Percentiles rank a stretch among this genome's conserved stretches.
These are phyloP conservation scores for Cladophialophora psammophila DNA, from an alignment of 2,329 filamentous ascomycete species.

Conservation along the genomic window DNA sequence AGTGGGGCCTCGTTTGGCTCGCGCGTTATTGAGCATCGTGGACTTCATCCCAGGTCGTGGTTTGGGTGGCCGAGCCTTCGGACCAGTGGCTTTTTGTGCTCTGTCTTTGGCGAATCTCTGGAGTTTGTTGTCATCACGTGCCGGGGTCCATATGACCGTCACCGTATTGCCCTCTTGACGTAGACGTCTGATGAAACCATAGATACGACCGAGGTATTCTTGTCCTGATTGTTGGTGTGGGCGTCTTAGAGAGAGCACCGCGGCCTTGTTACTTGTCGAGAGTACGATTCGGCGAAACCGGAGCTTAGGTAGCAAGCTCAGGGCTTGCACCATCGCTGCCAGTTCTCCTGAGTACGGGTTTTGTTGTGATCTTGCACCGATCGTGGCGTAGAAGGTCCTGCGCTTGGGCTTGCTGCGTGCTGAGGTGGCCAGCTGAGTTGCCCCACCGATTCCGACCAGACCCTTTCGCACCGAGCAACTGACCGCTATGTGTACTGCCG, in stretches of 20 bases:
- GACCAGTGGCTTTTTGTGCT: conserved; percentile 38
- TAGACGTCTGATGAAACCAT: conserved; percentile 40
- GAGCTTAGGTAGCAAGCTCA: conserved; percentile 35
- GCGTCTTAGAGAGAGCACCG: conserved; percentile 38
- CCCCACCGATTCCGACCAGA: too few species aligned
- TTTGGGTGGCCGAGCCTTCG: conserved; percentile 34
- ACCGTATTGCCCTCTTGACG: conserved; percentile 38
- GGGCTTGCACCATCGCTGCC: conserved; percentile 39
- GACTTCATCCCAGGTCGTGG: conserved; percentile 39
- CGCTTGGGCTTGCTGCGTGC: too few species aligned
- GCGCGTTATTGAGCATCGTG: conserved; percentile 42
- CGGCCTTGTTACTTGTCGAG: conserved; percentile 41
- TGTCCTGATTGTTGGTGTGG: conserved; percentile 40
- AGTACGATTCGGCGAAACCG: conserved; percentile 39
- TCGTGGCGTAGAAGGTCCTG: conserved; percentile 37
- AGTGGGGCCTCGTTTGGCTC: conserved; percentile 27
- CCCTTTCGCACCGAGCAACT: too few species aligned
- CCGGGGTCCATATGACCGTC: conserved; percentile 37
- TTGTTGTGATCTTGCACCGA: conserved; percentile 39
- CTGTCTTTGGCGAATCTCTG: conserved; percentile 30
- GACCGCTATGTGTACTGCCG: too few species aligned
- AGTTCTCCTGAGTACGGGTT: conserved; percentile 41
- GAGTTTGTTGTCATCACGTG: conserved; percentile 4
- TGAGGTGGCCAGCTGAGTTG: too few species aligned
- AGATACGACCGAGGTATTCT: conserved; percentile 37